Evolutionary conservation across 2,329 filamentous ascomycete genomes (phyloP), one percentile per base, ranked within the genome.

Genomic region (Passalora sequoiae): DNA sequence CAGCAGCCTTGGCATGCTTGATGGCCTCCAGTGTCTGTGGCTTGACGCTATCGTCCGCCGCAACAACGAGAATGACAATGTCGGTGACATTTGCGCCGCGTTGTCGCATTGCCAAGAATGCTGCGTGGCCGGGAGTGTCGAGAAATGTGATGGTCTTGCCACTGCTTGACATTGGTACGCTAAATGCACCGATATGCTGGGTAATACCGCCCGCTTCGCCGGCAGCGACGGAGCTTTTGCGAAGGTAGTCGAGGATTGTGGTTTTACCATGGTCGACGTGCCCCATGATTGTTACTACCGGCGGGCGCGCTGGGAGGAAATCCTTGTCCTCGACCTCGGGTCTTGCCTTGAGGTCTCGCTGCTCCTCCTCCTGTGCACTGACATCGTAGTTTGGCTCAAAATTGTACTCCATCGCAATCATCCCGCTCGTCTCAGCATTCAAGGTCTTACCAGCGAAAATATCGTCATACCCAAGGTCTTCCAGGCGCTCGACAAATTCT

Each of bases 201-300:
- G 92, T 98, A 61, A 98, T 98, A 25, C 92, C 92, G 50, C 92
- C 92, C 61, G 96, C 89, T 64, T 98, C 92, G 41, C 84, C 81
- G 4, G 88, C 88, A 30, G 84, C 94, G 31, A 98, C 81, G 5
- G 89, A 96, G 1, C 89, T 92, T 57, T 95, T 94, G 27, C 92
- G 85, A 32, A 98, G 73, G 69, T 83, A 97, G 63, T 98, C 92
- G 7, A 98, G 74, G 30, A 98, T 81, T 0, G 94, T 98, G 1
- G 92, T 98, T 71, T 98, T 98, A 41, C 92, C 92, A 64, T 98
- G 92, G 63, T 98, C 94, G 57, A 98, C 92, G 54, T 98, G 92
- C 2, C 92, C 92, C 94, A 98, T 98, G 60, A 98, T 98, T 0
- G 94, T 97, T 28, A 98, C 89, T 25, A 98, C 88, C 0, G 92